Evolutionary conservation across 768 basidiomycete genomes (phyloP).

Genomic region (Mycena galopus): DNA sequence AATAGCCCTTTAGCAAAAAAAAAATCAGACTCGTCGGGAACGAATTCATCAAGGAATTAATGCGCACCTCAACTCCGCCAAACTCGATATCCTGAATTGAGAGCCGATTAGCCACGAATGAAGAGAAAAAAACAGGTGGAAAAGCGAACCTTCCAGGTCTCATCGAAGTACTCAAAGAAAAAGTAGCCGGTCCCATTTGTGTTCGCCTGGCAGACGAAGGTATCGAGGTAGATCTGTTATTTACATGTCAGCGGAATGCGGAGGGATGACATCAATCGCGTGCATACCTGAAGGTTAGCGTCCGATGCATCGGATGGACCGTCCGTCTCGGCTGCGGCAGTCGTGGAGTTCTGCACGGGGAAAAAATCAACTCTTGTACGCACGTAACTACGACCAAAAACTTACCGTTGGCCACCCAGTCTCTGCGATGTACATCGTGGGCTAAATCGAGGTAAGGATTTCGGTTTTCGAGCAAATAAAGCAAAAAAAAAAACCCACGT

Average conservation of each 20-base stretch:
- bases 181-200: slow-evolving; percentile 86
- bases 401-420: slow-evolving; percentile 83
- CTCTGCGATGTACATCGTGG: slow-evolving; percentile 93
- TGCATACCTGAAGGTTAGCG: slow-evolving; percentile 71
- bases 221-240: slow-evolving; percentile 80
- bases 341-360: slow-evolving; percentile 66
- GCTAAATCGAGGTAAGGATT: slow-evolving; percentile 41
- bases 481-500: slow-evolving; percentile 34
- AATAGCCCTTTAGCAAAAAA: slow-evolving; percentile 29
- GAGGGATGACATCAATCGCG: not conserved
- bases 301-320: slow-evolving; percentile 76
- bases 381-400: not conserved
- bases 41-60: not conserved
- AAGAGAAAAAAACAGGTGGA: not conserved
- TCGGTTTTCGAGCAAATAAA: no score
- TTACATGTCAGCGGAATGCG: not conserved
- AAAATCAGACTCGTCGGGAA: not conserved
- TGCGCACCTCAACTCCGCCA: slow-evolving; percentile 47
- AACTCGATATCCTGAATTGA: slow-evolving; percentile 65
- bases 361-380: not conserved
- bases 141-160: slow-evolving; percentile 79
- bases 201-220: slow-evolving; percentile 91
- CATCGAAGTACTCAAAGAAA: slow-evolving; percentile 84
- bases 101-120: slow-evolving; percentile 3
- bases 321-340: slow-evolving; percentile 69